Conservation (phyloP, 768 basidiomycete species). For the Suillus fuscotomentosus region DNA sequence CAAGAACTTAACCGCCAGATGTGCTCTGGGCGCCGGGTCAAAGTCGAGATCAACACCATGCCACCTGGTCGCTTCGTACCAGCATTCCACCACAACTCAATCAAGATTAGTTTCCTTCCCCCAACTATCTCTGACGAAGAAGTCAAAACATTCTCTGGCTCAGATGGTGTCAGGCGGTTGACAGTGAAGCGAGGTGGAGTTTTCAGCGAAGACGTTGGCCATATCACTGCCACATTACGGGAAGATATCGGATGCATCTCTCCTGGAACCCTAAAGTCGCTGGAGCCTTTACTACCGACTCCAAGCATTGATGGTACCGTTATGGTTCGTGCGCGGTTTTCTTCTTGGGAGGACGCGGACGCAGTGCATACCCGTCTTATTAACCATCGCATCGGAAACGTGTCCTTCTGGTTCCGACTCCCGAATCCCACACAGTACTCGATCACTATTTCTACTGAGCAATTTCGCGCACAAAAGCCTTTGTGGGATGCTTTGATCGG, state of each 20-base stretch:
- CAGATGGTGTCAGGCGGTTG: conserved; percentile 24
- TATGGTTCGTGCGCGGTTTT: conserved; percentile 43
- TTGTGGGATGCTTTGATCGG: conserved; percentile 47
- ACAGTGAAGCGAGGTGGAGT: conserved; percentile 16
- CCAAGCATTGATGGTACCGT: conserved; percentile 31
- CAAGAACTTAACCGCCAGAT: conserved; percentile 34
- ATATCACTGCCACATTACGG: conserved; percentile 22
- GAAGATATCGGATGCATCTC: conserved; percentile 20
- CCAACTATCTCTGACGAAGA: conserved; percentile 19
- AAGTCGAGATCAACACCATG: conserved; percentile 41
- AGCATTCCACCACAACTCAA: conserved; percentile 30
- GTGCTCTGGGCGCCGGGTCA: conserved; percentile 44
- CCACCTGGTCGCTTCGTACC: conserved; percentile 30
- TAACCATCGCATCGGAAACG: conserved; percentile 30
- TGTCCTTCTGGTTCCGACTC: conserved; percentile 37
- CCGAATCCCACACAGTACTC: conserved; percentile 52
- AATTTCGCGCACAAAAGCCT: conserved; percentile 49
- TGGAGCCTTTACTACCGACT: conserved; percentile 25
- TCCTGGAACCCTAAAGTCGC: conserved; percentile 17
- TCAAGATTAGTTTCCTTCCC: conserved; percentile 46
- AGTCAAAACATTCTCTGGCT: conserved; percentile 31
- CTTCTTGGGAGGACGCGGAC: conserved; percentile 48
- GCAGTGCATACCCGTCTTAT: conserved; percentile 36
- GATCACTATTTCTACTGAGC: conserved; percentile 44
- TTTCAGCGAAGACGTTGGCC: conserved; percentile 14